These are phyloP conservation scores for Candida ulmi DNA, from an alignment of 805 yeast species.

Conservation along the genomic window DNA sequence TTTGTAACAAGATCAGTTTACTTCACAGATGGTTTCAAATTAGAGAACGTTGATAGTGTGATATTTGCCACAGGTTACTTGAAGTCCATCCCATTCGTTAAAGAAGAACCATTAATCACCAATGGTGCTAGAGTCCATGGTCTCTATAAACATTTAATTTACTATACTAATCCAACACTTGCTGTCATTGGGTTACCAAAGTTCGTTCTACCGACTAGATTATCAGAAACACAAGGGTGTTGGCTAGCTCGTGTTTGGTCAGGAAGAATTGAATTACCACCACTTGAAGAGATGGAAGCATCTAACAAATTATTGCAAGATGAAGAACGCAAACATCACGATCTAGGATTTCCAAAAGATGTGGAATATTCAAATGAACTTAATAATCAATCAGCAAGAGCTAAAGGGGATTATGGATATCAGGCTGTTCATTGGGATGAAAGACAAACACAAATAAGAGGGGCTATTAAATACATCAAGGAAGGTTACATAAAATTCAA, in stretches of 20 bases:
- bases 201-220: conserved; percentile 56
- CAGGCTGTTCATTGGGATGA: conserved; percentile 49
- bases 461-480: conserved; percentile 37
- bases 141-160: conserved; percentile 55
- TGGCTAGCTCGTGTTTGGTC: conserved; percentile 58
- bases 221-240: conserved; percentile 60
- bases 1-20: conserved; percentile 32
- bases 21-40: conserved; percentile 42
- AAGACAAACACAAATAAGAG: conserved; percentile 37
- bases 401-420: conserved; percentile 37
- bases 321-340: conserved; percentile 44
- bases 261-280: conserved; percentile 48
- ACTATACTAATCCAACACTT: conserved; percentile 55
- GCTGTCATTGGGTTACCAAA: conserved; percentile 59
- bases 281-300: conserved; percentile 37
- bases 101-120: conserved; percentile 31
- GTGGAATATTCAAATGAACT: conserved; percentile 50
- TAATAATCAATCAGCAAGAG: conserved; percentile 29
- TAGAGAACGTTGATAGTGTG: conserved; percentile 47
- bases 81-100: conserved; percentile 59
- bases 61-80: conserved; percentile 75
- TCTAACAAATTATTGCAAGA: conserved; percentile 43
- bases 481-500: conserved; percentile 37
- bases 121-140: conserved; percentile 44
- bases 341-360: conserved; percentile 50